Evolutionary conservation across 2,329 filamentous ascomycete species (phyloP), one percentile per base, ranked within the genome.

Genomic region (Pseudocercospora fijiensis): DNA sequence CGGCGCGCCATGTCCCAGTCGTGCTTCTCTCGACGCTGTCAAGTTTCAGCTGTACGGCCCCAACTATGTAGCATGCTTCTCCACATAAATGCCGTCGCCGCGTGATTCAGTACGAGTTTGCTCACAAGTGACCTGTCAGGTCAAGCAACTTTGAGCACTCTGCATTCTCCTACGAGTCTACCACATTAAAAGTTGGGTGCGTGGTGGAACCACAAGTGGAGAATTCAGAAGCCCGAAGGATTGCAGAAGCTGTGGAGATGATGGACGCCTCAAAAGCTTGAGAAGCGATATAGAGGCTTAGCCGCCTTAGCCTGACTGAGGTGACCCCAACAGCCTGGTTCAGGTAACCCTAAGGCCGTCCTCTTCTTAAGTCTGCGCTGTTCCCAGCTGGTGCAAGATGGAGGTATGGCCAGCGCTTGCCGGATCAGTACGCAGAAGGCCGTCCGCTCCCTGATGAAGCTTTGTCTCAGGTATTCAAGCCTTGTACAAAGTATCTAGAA

Each of bases 401-500:
- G n/a, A 22, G 9, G 8, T 16, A 24, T 49, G 45, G 45, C 45
- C 22, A 24, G 45, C 45, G 18, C 4, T 49, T 26, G 45, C 45
- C 45, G 13, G 18, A 18, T 24, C 24, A 22, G 45, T 24, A 49
- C 5, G 18, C 22, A 49, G 37, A 13, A 11, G 10, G 16, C 8
- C 11, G 3, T 20, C 6, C 28, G 51, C 22, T 13, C 7, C 24
- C 6, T 53, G 2, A 4, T 27, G 22, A 13, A n/a, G 24, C 20
- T 20, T 7, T 49, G 4, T 41, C 49, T 10, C 3, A 27, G 26
- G 9, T 13, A 18, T 22, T 60, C 65, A 68, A 4, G 61, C 64
- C 62, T 67, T 65, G 55, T 67, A 69, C 77, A 97, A 76, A 58
- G 95, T 89, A 79, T 98, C 93, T 75, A 98, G 82, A 78, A 98